Evolutionary conservation across 2,329 filamentous ascomycete genomes (phyloP).

Genomic region (Pseudogymnoascus sp.): DNA sequence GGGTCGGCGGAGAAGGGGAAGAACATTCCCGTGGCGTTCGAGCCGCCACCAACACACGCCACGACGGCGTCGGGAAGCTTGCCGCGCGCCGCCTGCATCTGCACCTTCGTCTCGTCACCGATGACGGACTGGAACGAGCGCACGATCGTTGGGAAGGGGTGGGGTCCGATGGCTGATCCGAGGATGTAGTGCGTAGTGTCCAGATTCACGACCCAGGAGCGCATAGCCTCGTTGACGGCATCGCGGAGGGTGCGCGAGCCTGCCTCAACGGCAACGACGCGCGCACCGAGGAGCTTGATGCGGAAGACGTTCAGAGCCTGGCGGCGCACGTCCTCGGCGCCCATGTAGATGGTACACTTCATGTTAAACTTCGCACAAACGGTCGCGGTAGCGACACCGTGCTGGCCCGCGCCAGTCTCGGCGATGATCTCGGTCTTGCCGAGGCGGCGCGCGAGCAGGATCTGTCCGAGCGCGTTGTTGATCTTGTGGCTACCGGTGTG

Average conservation of each 20-base stretch:
- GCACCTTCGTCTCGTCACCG: conserved; percentile 84
- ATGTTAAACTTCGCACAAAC: conserved; percentile 97
- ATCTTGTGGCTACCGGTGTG: conserved; percentile 99
- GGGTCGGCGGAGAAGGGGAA: conserved; percentile 85
- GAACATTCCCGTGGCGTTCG: conserved; percentile 96
- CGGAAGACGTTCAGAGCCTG: conserved; percentile 98
- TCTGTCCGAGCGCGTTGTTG: conserved; percentile 94
- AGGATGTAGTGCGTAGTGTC: conserved; percentile 97
- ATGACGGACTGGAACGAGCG: conserved; percentile 97
- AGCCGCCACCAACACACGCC: conserved; percentile 91
- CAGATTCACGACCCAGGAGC: conserved; percentile 87
- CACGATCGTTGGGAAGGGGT: conserved; percentile 96
- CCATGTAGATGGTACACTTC: conserved; percentile 98
- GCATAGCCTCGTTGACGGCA: conserved; percentile 90
- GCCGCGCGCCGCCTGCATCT: conserved; percentile 76
- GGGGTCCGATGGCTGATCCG: conserved; percentile 91
- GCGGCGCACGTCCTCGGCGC: conserved; percentile 89
- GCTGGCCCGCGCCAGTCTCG: conserved; percentile 94
- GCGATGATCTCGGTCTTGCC: conserved; percentile 97
- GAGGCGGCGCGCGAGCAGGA: conserved; percentile 73
- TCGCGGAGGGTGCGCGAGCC: conserved; percentile 76
- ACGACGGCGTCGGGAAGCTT: conserved; percentile 94
- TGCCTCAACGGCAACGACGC: conserved; percentile 86
- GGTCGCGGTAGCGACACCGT: conserved; percentile 94
- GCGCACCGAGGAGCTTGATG: conserved; percentile 90